Evolutionary conservation across 2,329 filamentous ascomycete genomes (phyloP).

Genomic region (Madurella mycetomatis): DNA sequence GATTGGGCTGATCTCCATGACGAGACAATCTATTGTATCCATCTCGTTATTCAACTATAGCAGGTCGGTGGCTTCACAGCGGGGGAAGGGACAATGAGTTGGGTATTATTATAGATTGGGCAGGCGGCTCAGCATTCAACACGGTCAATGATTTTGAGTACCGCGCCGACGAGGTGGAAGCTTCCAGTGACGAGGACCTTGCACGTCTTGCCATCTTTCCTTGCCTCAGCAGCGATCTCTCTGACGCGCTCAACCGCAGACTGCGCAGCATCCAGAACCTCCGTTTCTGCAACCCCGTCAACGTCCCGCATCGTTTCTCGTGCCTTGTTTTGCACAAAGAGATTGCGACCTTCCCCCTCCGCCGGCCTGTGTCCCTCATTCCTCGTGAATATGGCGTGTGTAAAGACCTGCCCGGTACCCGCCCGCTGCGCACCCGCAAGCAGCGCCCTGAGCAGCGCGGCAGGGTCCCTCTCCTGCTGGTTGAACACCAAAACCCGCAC

Average conservation of each 20-base stretch:
- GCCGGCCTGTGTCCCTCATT: slow-evolving; percentile 48
- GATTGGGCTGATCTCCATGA: slow-evolving; percentile 12
- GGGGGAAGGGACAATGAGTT: neutral
- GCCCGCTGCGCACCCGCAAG: slow-evolving; percentile 49
- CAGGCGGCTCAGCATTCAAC: slow-evolving; percentile 17
- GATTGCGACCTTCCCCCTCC: slow-evolving; percentile 48
- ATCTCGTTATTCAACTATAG: slow-evolving; percentile 17
- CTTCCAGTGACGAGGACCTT: slow-evolving; percentile 51
- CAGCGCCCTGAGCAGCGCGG: slow-evolving; percentile 58
- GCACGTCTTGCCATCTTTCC: slow-evolving; percentile 29
- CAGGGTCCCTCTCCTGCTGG: slow-evolving; percentile 79
- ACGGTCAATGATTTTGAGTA: slow-evolving; percentile 20
- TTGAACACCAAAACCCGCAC: slow-evolving; percentile 74
- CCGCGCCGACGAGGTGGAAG: slow-evolving; percentile 55
- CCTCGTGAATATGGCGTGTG: slow-evolving; percentile 73
- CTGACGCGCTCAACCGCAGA: slow-evolving; percentile 8
- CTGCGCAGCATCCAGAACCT: slow-evolving; percentile 10
- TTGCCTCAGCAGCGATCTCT: slow-evolving; percentile 12
- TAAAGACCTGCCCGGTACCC: slow-evolving; percentile 49
- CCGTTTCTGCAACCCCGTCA: slow-evolving; percentile 10
- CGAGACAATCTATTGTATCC: neutral
- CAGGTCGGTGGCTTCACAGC: slow-evolving; percentile 11
- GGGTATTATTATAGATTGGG: neutral
- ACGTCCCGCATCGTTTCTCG: slow-evolving; percentile 19
- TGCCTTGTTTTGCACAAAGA: slow-evolving; percentile 55